A percentile compares a stretch with the other conserved stretches of the same genome.
These are phyloP conservation scores for Penicillium canescens DNA, from an alignment of 495 filamentous ascomycete species.

Conservation along the genomic window DNA sequence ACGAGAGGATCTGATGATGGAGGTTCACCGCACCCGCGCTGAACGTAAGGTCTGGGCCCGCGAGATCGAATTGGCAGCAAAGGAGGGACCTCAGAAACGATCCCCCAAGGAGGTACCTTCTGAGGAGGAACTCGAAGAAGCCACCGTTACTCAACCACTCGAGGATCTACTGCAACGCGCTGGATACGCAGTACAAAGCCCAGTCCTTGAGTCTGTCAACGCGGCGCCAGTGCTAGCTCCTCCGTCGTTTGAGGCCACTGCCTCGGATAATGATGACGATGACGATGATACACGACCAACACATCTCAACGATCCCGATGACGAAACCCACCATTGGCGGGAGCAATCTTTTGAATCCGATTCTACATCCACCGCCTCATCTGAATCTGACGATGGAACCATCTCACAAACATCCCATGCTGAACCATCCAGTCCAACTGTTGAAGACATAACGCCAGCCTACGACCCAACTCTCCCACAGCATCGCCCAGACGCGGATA, in stretches of 20 bases:
- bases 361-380: constrained; percentile 15
- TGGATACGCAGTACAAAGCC: constrained; percentile 48
- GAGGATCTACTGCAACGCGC: constrained; percentile 49
- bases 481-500: constrained; percentile 56
- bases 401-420: constrained; percentile 17
- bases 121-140: constrained; percentile 27
- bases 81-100: constrained; percentile 23
- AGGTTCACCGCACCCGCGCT: constrained; percentile 61
- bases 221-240: constrained; percentile 26
- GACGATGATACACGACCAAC: constrained; percentile 12
- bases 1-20: constrained; percentile 75
- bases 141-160: constrained; percentile 32
- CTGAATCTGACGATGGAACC: constrained; percentile 12
- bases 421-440: constrained; percentile 14
- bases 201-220: constrained; percentile 17
- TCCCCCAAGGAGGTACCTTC: constrained; percentile 15
- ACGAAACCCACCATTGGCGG: background rate
- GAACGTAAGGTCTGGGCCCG: constrained; percentile 59
- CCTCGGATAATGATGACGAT: constrained; percentile 26
- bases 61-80: constrained; percentile 48
- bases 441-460: constrained; percentile 16
- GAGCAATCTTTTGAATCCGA: constrained; percentile 4
- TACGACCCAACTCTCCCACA: constrained; percentile 73
- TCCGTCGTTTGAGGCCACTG: constrained; percentile 14
- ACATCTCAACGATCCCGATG: background rate